A percentile compares a stretch with the other conserved stretches of the same genome.
These are phyloP conservation scores for Syzygium grande DNA, from an alignment of 345 rosid species.

Conservation along the genomic window DNA sequence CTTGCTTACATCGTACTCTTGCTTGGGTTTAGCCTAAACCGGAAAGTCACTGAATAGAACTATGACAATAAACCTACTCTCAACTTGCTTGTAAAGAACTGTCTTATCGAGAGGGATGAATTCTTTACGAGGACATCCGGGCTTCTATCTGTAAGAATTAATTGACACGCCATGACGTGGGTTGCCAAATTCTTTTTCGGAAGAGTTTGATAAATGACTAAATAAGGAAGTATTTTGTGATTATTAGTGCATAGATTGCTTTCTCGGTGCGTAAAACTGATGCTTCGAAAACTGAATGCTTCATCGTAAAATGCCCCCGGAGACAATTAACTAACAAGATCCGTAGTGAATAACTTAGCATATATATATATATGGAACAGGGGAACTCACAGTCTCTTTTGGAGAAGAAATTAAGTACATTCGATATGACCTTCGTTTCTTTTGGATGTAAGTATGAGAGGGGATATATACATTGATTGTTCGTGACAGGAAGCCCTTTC, in stretches of 20 bases:
- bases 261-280: accelerated
- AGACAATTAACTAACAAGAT: background rate
- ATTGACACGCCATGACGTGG: no score
- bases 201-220: no score
- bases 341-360: background rate
- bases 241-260: no score
- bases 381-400: background rate
- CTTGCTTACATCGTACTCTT: background rate
- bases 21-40: background rate
- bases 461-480: background rate
- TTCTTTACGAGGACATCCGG: no score
- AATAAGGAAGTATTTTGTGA: no score
- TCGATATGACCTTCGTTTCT: background rate
- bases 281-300: background rate
- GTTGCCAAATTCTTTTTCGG: no score
- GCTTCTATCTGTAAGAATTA: accelerated
- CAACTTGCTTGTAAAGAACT: background rate
- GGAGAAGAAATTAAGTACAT: background rate
- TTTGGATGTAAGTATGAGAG: background rate
- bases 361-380: background rate
- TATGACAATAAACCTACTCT: background rate
- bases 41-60: background rate
- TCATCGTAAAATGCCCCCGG: background rate
- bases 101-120: no score
- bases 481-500: background rate